These are phyloP conservation scores for Thelonectria discophora DNA, from an alignment of 2,329 filamentous ascomycete genomes.

Conservation along the genomic window DNA sequence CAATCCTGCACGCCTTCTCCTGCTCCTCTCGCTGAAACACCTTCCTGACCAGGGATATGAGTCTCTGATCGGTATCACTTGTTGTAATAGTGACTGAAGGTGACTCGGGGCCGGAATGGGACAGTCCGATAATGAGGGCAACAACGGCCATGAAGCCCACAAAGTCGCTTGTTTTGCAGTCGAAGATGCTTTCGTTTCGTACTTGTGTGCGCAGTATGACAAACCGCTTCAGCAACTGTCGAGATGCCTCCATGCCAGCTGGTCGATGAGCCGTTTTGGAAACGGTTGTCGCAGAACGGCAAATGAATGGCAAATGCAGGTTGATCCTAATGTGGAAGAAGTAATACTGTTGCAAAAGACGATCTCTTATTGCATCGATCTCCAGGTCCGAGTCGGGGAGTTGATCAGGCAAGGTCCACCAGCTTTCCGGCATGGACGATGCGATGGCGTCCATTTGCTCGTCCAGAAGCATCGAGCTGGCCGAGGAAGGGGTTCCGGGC, in stretches of 20 bases:
- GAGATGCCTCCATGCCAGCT: conserved; percentile 5
- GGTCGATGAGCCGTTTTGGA: not conserved
- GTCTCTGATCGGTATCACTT: not conserved
- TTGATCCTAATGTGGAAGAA: conserved; percentile 48
- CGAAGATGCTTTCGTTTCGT: conserved; percentile 5
- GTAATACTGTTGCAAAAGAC: conserved; percentile 50
- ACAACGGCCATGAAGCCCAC: conserved; percentile 11
- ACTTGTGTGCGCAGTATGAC: conserved; percentile 1
- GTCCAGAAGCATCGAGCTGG: conserved; percentile 14
- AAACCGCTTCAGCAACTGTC: conserved; percentile 10
- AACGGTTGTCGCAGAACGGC: not conserved
- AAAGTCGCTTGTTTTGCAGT: conserved; percentile 16
- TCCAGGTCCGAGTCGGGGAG: conserved; percentile 34
- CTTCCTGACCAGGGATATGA: not conserved
- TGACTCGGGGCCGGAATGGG: not conserved
- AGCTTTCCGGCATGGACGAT: not conserved
- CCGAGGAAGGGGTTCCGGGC: conserved; percentile 13
- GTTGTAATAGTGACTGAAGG: not conserved
- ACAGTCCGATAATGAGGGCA: not conserved
- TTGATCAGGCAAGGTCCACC: conserved; percentile 2
- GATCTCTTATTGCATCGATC: conserved; percentile 45
- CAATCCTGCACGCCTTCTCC: not conserved
- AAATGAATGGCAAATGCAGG: conserved; percentile 55
- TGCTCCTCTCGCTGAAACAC: not conserved
- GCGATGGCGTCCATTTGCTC: conserved; percentile 49